phyloP scores from a whole-genome alignment of 768 basidiomycete genomes.

The Mycena filopes region DNA sequence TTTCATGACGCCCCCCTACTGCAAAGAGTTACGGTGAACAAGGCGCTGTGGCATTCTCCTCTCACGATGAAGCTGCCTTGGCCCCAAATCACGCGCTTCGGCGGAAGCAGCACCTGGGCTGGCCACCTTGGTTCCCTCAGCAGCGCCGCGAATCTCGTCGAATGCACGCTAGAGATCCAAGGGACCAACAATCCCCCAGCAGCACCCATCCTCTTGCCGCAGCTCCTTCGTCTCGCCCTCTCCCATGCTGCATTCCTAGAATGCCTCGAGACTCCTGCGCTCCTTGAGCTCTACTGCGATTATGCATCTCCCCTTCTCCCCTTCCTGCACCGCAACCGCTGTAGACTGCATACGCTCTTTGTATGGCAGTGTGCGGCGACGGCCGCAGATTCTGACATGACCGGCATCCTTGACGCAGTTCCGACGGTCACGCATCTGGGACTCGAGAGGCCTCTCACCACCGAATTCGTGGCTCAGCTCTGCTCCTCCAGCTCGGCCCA shows the following conservation, averaged over 20 bases:
- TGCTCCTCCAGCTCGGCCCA: neutral
- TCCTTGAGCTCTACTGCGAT: conserved; percentile 4
- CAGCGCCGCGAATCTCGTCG: neutral
- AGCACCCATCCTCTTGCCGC: neutral
- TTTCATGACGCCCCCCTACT: neutral
- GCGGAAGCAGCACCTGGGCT: neutral
- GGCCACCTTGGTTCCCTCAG: neutral
- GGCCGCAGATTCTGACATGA: neutral
- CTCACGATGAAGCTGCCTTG: neutral
- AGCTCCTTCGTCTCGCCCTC: conserved; percentile 11
- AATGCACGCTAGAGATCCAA: conserved; percentile 7
- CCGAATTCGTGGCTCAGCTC: neutral
- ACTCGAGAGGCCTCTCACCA: neutral
- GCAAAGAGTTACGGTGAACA: neutral
- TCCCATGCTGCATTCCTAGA: neutral
- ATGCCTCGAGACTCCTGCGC: conserved; percentile 6
- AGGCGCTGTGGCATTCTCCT: neutral
- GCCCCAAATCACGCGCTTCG: neutral
- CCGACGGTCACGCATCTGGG: neutral
- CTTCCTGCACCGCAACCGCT: neutral
- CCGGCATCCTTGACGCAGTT: neutral
- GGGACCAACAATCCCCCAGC: neutral
- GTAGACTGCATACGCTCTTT: neutral
- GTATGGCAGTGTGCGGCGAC: neutral
- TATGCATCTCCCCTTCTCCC: neutral